Base-by-base conservation (phyloP, 2,329 filamentous ascomycete species). In the Aschersonia sp. region DNA sequence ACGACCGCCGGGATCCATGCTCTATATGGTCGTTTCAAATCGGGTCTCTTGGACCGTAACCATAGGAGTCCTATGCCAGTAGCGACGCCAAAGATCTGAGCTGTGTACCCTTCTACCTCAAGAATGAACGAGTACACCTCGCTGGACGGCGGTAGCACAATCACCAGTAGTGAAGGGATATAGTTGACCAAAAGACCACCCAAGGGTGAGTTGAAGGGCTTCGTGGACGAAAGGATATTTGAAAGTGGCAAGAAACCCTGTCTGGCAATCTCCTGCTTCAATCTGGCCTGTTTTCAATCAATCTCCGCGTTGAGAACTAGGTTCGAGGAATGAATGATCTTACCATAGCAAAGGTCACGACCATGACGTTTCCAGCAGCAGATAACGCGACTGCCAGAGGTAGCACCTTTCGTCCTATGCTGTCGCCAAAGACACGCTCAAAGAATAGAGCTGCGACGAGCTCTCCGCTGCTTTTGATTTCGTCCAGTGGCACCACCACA, bases 71-170 rank as follows among this genome's bases (percentile, higher is more conserved):
- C 82, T 5, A 71, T 53, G 0, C 74, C 74, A 0, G 78, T 65
- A 0, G 77, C 75, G 1, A 85, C 58, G 0, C 71, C 71, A 48
- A 81, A 73, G 10, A 85, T 66, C 50, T 84, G 77, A 0, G 70
- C 77, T 0, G 81, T 75, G 53, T 85, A 86, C 0, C 78, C 80
- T 55, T 86, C 82, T 0, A 86, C 77, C 44, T 87, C 81, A 0
- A 85, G 65, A 31, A 87, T 85, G 55, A 88, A 85, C 7, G 77
- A 80, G 61, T 86, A 88, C 0, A 83, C 78, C 44, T 82, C 75
- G 3, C 71, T 69, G 0, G 80, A 78, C 0, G 82, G 80, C 0
- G 82, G 81, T 0, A 84, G 65, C 0, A 71, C 62, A 45, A 87
- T 84, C 3, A 85, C 80, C 1, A 86, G 64, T 1, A 84, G 54